phyloP scores from a whole-genome alignment of 2,329 filamentous ascomycete species.

The Exophiala spinifera region DNA sequence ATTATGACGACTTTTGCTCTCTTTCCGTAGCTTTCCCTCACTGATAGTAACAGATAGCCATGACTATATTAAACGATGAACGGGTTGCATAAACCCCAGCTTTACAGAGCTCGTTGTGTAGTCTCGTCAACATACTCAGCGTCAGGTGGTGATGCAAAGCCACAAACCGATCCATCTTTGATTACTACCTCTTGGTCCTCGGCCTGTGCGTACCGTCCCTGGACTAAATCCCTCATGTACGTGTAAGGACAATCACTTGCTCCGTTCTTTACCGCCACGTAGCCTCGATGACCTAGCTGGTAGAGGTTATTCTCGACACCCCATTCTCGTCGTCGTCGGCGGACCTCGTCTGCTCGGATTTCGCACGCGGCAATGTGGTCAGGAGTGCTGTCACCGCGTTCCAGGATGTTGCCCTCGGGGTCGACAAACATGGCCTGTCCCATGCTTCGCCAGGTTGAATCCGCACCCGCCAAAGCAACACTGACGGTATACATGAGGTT shows the following conservation, averaged over 20 bases:
- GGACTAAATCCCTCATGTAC: conserved; percentile 5
- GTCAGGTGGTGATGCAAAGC: not conserved
- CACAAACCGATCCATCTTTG: conserved; percentile 5
- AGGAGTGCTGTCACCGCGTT: not conserved
- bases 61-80: too few relatives aligned
- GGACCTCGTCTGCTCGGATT: conserved; percentile 4
- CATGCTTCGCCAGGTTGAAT: conserved; percentile 8
- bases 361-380: conserved; percentile 9
- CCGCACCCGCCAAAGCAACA: conserved; percentile 6
- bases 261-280: conserved; percentile 6
- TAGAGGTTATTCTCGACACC: conserved; percentile 13
- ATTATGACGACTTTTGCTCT: too few relatives aligned
- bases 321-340: conserved; percentile 4
- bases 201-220: not conserved
- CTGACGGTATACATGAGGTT: conserved; percentile 15
- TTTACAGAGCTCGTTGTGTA: too few relatives aligned
- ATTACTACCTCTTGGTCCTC: conserved; percentile 4
- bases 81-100: too few relatives aligned
- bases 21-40: too few relatives aligned
- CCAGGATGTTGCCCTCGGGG: conserved; percentile 5
- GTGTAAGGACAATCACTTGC: conserved; percentile 9
- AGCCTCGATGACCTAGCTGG: conserved; percentile 9
- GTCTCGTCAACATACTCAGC: not conserved
- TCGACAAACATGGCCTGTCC: conserved; percentile 7
- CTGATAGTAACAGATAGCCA: too few relatives aligned